phyloP scores from a whole-genome alignment of 2,329 filamentous ascomycete species.

The Hypoxylon sp. region DNA sequence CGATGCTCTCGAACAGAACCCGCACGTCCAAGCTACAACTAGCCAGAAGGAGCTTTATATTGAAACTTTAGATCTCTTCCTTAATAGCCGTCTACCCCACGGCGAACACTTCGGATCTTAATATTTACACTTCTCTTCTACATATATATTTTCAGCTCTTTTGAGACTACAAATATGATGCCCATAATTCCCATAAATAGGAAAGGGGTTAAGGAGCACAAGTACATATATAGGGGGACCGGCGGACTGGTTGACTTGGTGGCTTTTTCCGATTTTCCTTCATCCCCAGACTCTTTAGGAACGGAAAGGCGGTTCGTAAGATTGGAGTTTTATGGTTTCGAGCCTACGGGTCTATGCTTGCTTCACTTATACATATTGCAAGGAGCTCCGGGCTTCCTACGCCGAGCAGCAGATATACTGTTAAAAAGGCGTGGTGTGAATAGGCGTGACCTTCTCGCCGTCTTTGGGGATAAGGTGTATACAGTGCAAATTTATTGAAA shows the following conservation, averaged over 20 bases:
- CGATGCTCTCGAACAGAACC: slow-evolving; percentile 75
- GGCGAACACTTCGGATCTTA: slow-evolving; percentile 36
- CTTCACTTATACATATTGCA: slow-evolving; percentile 35
- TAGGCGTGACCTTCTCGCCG: slow-evolving; percentile 9
- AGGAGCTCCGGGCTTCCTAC: neutral
- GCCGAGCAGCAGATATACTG: neutral
- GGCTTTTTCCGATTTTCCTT: neutral
- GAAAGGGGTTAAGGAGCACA: slow-evolving; percentile 17
- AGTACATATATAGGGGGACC: slow-evolving; percentile 12
- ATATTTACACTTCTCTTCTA: slow-evolving; percentile 11
- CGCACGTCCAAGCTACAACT: slow-evolving; percentile 76
- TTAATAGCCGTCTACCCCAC: slow-evolving; percentile 43
- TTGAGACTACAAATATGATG: neutral
- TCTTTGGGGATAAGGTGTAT: neutral
- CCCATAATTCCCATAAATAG: slow-evolving; percentile 30
- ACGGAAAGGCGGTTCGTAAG: slow-evolving; percentile 1
- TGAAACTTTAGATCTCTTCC: slow-evolving; percentile 71
- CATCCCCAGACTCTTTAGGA: too few species aligned
- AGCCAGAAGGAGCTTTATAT: slow-evolving; percentile 69
- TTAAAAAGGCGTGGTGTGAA: slow-evolving; percentile 18
- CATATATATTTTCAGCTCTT: slow-evolving; percentile 30
- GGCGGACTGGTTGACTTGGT: slow-evolving; percentile 6
- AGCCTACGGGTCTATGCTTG: neutral
- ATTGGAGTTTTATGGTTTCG: slow-evolving; percentile 26
- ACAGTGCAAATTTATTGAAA: slow-evolving; percentile 14